These are phyloP conservation scores for Ceratocystis eucalypticola DNA, from an alignment of 2,329 filamentous ascomycete species.

Conservation along the genomic window DNA sequence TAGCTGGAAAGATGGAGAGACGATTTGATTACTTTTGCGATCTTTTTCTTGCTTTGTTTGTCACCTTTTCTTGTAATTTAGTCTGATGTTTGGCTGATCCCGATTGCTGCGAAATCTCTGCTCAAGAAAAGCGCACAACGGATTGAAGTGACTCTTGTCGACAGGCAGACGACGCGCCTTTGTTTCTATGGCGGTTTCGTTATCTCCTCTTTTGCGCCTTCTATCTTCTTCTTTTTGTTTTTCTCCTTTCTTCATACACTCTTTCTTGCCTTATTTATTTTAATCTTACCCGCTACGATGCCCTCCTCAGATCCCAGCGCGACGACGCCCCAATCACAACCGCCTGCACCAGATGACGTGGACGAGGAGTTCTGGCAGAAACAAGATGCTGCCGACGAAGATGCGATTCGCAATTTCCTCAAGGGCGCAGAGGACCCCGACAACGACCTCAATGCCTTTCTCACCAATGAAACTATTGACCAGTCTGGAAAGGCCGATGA, in stretches of 20 bases:
- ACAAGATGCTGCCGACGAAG: constrained; percentile 38
- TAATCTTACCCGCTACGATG: background rate
- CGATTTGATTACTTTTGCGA: too few species aligned
- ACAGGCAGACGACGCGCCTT: too few species aligned
- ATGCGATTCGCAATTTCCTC: constrained; percentile 34
- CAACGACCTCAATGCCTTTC: constrained; percentile 28
- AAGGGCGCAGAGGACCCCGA: constrained; percentile 30
- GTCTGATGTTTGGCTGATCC: too few species aligned
- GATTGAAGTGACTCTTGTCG: too few species aligned
- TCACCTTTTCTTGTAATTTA: too few species aligned
- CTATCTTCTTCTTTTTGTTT: background rate
- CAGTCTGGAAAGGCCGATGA: constrained; percentile 76
- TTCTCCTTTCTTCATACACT: background rate
- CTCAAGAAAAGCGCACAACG: too few species aligned
- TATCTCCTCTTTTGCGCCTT: background rate
- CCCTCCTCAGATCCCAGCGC: constrained; percentile 12
- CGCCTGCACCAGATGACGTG: constrained; percentile 22
- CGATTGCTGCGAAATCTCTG: too few species aligned
- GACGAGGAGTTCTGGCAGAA: constrained; percentile 30
- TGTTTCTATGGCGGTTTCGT: background rate
- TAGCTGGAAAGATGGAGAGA: too few species aligned
- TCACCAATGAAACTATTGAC: constrained; percentile 38
- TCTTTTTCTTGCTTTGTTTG: too few species aligned
- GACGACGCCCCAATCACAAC: constrained; percentile 19
- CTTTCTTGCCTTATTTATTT: background rate